Base-by-base conservation (phyloP, 2,329 filamentous ascomycete species). In the Trichoderma aggressivum region DNA sequence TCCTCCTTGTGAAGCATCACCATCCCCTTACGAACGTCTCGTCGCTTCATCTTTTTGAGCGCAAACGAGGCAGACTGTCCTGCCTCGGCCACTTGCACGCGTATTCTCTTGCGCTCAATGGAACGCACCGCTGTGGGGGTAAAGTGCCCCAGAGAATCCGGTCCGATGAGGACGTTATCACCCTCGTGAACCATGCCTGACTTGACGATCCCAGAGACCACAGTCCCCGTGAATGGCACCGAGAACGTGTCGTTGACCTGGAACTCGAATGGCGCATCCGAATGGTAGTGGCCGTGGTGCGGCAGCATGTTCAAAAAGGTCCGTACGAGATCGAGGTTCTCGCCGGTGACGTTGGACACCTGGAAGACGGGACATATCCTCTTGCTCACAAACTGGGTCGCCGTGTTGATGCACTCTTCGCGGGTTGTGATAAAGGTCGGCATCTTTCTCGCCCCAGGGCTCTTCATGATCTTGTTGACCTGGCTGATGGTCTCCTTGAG, bases 221-320 rank as follows among this genome's bases (percentile, higher is more conserved):
- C 96, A 0, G 96, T 99, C 14, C 96, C 96, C 1, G 97, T 94
- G 80, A 97, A 97, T 2, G 96, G 96, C 5, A 99, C 96, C 0
- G 94, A 98, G 86, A 98, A 99, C 0, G 94, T 98, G 79, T 99
- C 96, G 78, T 98, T 99, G 74, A 99, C 88, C 72, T 97, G 91
- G 76, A 98, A 98, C 79, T 98, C 96, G 74, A 98, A 97, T 0
- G 94, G 91, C 0, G 93, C 94, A 60, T 93, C 90, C 21, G 91
- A 86, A 79, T 98, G 93, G 80, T 98, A 98, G 73, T 95, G 92
- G 63, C 95, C 95, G 76, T 98, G 93, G 75, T 97, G 94, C 1
- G 96, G 96, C 4, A 99, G 86, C 73, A 98, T 97, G 77, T 98
- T 98, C 69, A 99, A 84, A 80, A 99, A 99, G 0, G 91, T 93